A percentile compares a stretch with the other conserved stretches of the same genome.
These are phyloP conservation scores for Quercus engelmannii DNA, from an alignment of 306 rosid genomes.

Conservation along the genomic window DNA sequence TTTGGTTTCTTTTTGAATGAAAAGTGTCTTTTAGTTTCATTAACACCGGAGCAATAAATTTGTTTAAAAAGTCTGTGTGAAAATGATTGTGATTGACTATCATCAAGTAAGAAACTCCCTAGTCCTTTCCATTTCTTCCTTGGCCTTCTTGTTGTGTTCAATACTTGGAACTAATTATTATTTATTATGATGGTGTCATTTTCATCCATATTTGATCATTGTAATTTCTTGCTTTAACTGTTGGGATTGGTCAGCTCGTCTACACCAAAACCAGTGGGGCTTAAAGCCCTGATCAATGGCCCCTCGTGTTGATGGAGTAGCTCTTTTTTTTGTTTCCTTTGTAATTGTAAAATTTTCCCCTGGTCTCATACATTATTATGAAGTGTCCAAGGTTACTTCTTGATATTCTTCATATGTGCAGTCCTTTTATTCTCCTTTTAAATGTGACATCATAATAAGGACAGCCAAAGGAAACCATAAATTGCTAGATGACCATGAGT, in stretches of 20 bases:
- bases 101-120: background rate
- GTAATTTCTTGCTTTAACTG: background rate
- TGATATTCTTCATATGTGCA: background rate
- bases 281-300: background rate
- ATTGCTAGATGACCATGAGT: background rate
- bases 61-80: slow-evolving; percentile 4
- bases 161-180: background rate
- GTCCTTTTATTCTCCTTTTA: background rate
- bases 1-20: background rate
- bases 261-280: background rate
- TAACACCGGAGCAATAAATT: slow-evolving; percentile 1
- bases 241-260: slow-evolving; percentile 10
- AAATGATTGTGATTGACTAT: slow-evolving; percentile 2
- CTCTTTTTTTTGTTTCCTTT: slow-evolving; percentile 9
- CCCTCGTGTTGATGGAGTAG: background rate
- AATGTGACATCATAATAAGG: background rate
- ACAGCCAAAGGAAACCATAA: background rate
- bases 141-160: slow-evolving; percentile 3
- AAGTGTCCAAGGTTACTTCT: slow-evolving; percentile 18
- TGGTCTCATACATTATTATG: slow-evolving; percentile 23
- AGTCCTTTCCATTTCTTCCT: background rate
- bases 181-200: too few species aligned
- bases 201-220: background rate
- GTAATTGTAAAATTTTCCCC: slow-evolving; percentile 4
- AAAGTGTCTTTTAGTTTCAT: slow-evolving; percentile 5